Evolutionary conservation across 2,329 filamentous ascomycete genomes (phyloP).

Genomic region (Chrysosporium queenslandicum): DNA sequence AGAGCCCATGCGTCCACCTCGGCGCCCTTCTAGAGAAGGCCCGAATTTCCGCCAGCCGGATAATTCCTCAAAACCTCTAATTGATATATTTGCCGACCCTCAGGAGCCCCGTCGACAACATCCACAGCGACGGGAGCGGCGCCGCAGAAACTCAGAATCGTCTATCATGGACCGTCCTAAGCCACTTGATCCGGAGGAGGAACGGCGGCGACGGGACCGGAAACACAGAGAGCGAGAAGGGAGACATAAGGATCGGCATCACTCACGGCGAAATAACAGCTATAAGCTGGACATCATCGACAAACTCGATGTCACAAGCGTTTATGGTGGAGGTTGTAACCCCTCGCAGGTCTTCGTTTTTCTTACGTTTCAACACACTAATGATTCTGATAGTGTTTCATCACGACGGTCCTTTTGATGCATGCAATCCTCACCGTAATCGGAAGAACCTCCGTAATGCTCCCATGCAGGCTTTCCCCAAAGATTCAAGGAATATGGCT

Average conservation of each 20-base stretch:
- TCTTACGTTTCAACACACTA: constrained; percentile 12
- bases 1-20: constrained; percentile 8
- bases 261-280: constrained; percentile 31
- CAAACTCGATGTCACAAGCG: constrained; percentile 89
- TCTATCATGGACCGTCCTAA: constrained; percentile 47
- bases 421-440: constrained; percentile 89
- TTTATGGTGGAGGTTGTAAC: constrained; percentile 84
- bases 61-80: constrained; percentile 23
- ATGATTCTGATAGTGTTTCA: constrained; percentile 62
- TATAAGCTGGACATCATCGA: constrained; percentile 75
- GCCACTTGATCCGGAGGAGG: constrained; percentile 41
- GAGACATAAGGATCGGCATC: constrained; percentile 31
- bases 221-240: constrained; percentile 43
- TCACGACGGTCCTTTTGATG: constrained; percentile 94
- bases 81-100: constrained; percentile 43
- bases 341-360: constrained; percentile 23
- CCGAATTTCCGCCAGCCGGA: constrained; percentile 18
- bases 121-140: constrained; percentile 35
- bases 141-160: constrained; percentile 54
- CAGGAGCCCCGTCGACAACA: constrained; percentile 24
- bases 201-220: constrained; percentile 42
- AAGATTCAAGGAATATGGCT: constrained; percentile 83
- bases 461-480: constrained; percentile 93
- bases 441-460: constrained; percentile 70
- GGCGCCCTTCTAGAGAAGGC: constrained; percentile 22